Conservation (phyloP, 805 yeast genomes). For the Kuraishia hungarica region DNA sequence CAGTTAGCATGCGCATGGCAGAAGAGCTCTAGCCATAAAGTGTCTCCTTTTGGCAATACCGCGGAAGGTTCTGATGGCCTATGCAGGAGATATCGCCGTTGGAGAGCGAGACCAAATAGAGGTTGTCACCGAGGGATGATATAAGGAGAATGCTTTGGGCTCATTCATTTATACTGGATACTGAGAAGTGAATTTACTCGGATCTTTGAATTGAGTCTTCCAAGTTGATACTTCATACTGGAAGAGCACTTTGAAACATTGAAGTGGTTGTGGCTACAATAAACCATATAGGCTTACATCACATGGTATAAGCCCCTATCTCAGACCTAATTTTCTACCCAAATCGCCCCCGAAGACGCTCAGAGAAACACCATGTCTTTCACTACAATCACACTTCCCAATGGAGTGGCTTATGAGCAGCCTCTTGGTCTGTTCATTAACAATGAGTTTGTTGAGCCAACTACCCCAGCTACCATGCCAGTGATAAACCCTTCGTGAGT, state of each 20-base stretch:
- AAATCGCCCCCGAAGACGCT: no score
- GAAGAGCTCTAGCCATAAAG: background rate
- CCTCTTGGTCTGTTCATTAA: slow-evolving; percentile 52
- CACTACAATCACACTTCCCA: slow-evolving; percentile 20
- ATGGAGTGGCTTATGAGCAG: slow-evolving; percentile 20
- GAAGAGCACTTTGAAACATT: no score
- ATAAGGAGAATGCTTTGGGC: no score
- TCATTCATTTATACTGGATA: no score
- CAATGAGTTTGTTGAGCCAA: slow-evolving; percentile 43
- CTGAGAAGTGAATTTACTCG: no score
- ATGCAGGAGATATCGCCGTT: background rate
- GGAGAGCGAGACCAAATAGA: background rate
- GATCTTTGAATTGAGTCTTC: no score
- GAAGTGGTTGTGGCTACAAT: no score
- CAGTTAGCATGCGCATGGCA: background rate
- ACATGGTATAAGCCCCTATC: no score
- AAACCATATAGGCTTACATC: background rate
- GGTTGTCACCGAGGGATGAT: no score
- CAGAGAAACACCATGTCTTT: slow-evolving; percentile 6
- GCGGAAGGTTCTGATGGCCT: background rate
- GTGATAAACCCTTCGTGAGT: slow-evolving; percentile 17
- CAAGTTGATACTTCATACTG: no score
- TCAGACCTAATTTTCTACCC: no score
- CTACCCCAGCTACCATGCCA: slow-evolving; percentile 15
- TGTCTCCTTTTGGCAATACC: background rate